Evolutionary conservation across 495 filamentous ascomycete genomes (phyloP), one percentile per base, ranked within the genome.

Genomic region (Penicillium canariense): DNA sequence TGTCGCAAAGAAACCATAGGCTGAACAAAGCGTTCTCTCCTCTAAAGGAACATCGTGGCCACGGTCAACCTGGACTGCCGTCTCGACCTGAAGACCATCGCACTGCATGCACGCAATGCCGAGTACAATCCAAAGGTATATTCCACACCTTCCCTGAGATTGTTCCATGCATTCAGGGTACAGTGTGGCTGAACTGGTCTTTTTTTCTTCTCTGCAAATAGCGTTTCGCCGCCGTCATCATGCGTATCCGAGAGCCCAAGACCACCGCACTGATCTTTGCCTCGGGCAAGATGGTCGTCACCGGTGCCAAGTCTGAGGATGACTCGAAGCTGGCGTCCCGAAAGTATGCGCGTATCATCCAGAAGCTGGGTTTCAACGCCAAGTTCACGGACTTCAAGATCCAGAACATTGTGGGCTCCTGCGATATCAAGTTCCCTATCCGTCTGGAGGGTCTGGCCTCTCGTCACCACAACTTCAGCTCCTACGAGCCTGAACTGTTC

Each of bases 301-400:
- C 94, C 30, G 94, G 94, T 75, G 94, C 95, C 50, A 98, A 98
- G 77, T 96, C 91, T 1, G 94, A 98, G 66, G 94, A 97, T 68
- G 95, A 97, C 66, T 96, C 91, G 42, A 95, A 96, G 73, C 84
- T 98, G 66, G 94, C 94, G 2, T 95, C 89, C 35, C 86, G 95
- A 73, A 98, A 98, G 77, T 98, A 97, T 73, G 94, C 94, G 20
- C 91, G 94, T 59, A 98, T 98, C 74, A 97, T 98, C 65, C 94
- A 98, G 80, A 98, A 98, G 78, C 90, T 98, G 53, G 94, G 94
- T 48, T 98, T 98, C 84, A 96, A 96, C 60, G 92, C 95, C 55
- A 97, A 96, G 84, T 98, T 98, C 77, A 96, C 91, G 55, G 94
- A 98, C 72, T 98, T 98, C 81, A 97, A 98, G 82, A 97, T 97